Conservation (phyloP, 2,329 filamentous ascomycete genomes). For the Cladophialophora bantiana region DNA sequence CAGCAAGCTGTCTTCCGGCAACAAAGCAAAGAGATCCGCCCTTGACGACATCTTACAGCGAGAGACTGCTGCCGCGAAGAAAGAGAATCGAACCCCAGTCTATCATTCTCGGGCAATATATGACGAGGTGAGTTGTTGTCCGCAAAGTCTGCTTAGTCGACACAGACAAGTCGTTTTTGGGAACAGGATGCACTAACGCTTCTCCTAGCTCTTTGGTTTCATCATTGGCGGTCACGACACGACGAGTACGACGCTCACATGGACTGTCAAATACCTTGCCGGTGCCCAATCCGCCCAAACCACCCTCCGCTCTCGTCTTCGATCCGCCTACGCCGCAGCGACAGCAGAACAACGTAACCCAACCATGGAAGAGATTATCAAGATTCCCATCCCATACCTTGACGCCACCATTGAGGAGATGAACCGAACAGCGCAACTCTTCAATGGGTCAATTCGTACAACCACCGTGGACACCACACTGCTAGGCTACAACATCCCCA, state of each 20-base stretch:
- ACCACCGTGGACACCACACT: conserved; percentile 50
- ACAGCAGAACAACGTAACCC: conserved; percentile 39
- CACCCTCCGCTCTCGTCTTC: conserved; percentile 46
- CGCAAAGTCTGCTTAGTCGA: conserved; percentile 34
- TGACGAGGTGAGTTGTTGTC: conserved; percentile 42
- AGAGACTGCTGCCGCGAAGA: conserved; percentile 45
- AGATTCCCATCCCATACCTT: conserved; percentile 49
- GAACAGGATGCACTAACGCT: neutral
- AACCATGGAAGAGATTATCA: conserved; percentile 45
- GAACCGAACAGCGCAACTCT: conserved; percentile 47
- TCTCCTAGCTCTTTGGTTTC: conserved; percentile 45
- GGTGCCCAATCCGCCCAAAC: conserved; percentile 46
- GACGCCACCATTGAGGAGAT: conserved; percentile 57
- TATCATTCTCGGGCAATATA: conserved; percentile 41
- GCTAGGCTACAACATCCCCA: conserved; percentile 51
- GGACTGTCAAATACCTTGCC: conserved; percentile 52
- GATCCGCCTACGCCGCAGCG: conserved; percentile 41
- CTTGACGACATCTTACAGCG: conserved; percentile 49
- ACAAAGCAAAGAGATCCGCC: conserved; percentile 44
- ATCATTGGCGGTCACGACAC: conserved; percentile 57
- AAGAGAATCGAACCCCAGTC: conserved; percentile 42
- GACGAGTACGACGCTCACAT: conserved; percentile 51
- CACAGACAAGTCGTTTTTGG: neutral
- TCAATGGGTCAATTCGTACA: conserved; percentile 41
- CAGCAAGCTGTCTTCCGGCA: conserved; percentile 35